These are phyloP conservation scores for Apodospora peruviana DNA, from an alignment of 495 filamentous ascomycete species.

Conservation along the genomic window DNA sequence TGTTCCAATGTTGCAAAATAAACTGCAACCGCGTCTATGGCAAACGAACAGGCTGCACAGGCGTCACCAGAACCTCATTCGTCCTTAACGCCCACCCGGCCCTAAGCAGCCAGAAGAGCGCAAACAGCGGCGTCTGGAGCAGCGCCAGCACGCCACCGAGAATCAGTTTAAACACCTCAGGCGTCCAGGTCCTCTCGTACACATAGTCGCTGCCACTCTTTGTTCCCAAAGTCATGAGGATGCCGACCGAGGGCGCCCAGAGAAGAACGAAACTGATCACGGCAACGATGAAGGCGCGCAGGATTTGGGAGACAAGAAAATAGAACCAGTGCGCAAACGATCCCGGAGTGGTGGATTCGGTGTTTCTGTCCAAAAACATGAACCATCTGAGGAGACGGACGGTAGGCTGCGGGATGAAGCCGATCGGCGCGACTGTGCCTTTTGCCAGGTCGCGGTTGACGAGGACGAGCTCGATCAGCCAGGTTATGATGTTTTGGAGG, in stretches of 20 bases:
- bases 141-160: conserved; percentile 33
- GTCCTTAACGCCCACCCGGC: conserved; percentile 31
- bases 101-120: conserved; percentile 34
- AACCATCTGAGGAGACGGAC: conserved; percentile 28
- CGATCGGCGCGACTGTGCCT: conserved; percentile 33
- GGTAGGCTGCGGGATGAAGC: conserved; percentile 27
- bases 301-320: conserved; percentile 14
- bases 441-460: conserved; percentile 33
- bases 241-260: conserved; percentile 24
- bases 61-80: conserved; percentile 1
- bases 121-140: conserved; percentile 33
- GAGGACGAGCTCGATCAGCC: conserved; percentile 21
- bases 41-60: not conserved
- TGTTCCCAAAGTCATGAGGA: conserved; percentile 20
- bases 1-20: no score
- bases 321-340: conserved; percentile 18
- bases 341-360: conserved; percentile 17
- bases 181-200: conserved; percentile 33
- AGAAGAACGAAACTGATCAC: conserved; percentile 19
- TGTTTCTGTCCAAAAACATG: conserved; percentile 28
- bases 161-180: conserved; percentile 38
- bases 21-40: not conserved
- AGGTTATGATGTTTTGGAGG: conserved; percentile 28
- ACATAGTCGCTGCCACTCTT: conserved; percentile 31
- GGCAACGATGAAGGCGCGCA: conserved; percentile 24